These are phyloP conservation scores for Pholiota molesta DNA, from an alignment of 768 basidiomycete genomes.

Conservation along the genomic window DNA sequence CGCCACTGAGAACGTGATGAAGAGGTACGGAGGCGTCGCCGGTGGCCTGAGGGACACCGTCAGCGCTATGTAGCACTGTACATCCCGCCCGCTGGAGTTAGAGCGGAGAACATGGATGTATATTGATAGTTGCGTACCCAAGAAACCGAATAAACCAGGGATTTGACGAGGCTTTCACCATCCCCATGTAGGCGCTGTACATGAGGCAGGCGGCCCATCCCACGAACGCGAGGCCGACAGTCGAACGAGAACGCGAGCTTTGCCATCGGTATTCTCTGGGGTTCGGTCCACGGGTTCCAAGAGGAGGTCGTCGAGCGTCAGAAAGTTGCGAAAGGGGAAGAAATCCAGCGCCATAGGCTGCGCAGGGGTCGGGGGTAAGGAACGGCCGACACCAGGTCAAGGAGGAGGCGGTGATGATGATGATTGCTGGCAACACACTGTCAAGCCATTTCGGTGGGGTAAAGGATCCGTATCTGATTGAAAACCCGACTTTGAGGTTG, in stretches of 20 bases:
- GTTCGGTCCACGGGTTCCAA: slow-evolving; percentile 38
- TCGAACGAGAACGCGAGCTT: slow-evolving; percentile 34
- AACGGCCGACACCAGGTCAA: slow-evolving; percentile 30
- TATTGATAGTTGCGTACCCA: slow-evolving; percentile 48
- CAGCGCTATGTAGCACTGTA: slow-evolving; percentile 48
- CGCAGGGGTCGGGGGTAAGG: slow-evolving; percentile 30
- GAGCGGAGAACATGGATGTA: not conserved
- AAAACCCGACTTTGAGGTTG: slow-evolving; percentile 15
- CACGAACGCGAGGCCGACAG: slow-evolving; percentile 41
- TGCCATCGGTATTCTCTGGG: slow-evolving; percentile 29
- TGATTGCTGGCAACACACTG: slow-evolving; percentile 27
- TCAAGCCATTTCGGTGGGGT: slow-evolving; percentile 21
- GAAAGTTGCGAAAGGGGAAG: slow-evolving; percentile 55
- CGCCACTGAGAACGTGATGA: slow-evolving; percentile 35
- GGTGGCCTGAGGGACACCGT: slow-evolving; percentile 43
- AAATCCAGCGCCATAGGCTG: slow-evolving; percentile 23
- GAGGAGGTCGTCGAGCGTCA: slow-evolving; percentile 55
- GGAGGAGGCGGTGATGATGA: slow-evolving; percentile 34
- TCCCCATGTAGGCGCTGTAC: slow-evolving; percentile 34
- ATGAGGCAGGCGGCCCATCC: slow-evolving; percentile 47
- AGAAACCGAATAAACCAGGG: slow-evolving; percentile 38
- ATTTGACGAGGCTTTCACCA: slow-evolving; percentile 22
- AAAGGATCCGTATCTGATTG: slow-evolving; percentile 17
- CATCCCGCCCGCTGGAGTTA: slow-evolving; percentile 10
- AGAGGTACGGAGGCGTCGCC: slow-evolving; percentile 55